Evolutionary conservation across 441 rosid genomes (phyloP), one percentile per base, ranked within the genome.

Genomic region (Pelargonium myrrhifolium): DNA sequence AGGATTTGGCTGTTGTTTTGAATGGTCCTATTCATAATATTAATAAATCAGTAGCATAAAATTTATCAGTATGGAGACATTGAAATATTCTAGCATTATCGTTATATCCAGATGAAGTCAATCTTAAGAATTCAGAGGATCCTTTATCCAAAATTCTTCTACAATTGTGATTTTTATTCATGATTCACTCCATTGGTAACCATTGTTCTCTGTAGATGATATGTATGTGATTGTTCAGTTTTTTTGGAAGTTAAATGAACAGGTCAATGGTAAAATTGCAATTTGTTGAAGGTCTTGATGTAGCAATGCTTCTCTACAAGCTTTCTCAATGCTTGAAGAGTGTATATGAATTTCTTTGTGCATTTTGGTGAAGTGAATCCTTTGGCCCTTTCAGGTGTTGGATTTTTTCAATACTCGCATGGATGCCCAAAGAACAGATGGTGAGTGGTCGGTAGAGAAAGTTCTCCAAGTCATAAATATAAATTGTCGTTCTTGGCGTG

Each of bases 381-480:
- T 49, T 68, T 70, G 69, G 61, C 20, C 67, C 35, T 68, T 77
- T 15, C 68, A 95, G 99, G 99, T 95, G 18, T 77, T 95, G 66
- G 98, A 95, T 71, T 92, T 89, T 71, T 95, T 95, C 80, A 95
- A 95, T 69, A 83, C 85, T 76, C 96, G 96, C 17, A 84, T 95
- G 80, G 99, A 95, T 81, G 80, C 95, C 24, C 97, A 90, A 72
- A 77, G 87, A 78, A 66, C 81, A 62, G 93, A 87, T 71, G 86
- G 98, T 68, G 98, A 89, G 74, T 95, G 96, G 99, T 92, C 99
- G 3, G 98, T 90, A 68, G 93, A 95, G 76, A 90, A 84, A 76
- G 99, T 95, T 74, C 96, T 95, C 65, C 80, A 83, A 47, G 86
- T 87, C 76, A 86, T 95, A 72, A 85, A 86, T 64, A 82, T 77